Base-by-base conservation (phyloP, 345 rosid species). In the Cochlearia excelsa region DNA sequence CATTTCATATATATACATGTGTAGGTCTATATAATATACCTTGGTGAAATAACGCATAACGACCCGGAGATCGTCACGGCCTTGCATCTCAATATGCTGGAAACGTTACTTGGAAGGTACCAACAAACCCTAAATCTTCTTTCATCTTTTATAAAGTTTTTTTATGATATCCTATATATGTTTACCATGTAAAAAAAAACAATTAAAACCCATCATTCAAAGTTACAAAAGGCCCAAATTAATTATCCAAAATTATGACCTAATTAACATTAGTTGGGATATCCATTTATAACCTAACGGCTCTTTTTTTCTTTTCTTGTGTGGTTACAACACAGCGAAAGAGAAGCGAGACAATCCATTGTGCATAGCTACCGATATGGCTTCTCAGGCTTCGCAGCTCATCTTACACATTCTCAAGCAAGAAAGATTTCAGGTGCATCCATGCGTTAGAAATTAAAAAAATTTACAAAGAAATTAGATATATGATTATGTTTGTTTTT, bases 361-460 rank as follows among this genome's bases (percentile, higher is more conserved):
- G 71, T 85, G 47, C 77, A 85, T 58, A 82, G 82, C 72, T 85
- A 81, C 74, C 71, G 68, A 43, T 84, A 85, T 73, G 84, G 83
- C 47, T 81, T 85, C 67, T 82, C 86, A 1, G 88, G 86, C 28
- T 85, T 85, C 57, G 88, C 92, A 9, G 88, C 83, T 10, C 73
- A 81, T 74, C 80, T 85, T 41, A 78, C 87, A 1, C 78, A 72
- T 53, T 61, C 67, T 30, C 82, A 80, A 69, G 85, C 79, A 0
- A 75, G 77, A 1, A 73, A 70, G 47, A 63, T 83, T 23, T 63
- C 82, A 1, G 78, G 84, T 82, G n/a, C n/a, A n/a, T n/a, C n/a
- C n/a, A n/a, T n/a, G n/a, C 35, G 35, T 3, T 33, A 33, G 3
- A 33, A 5, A n/a, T n/a, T 33, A 33, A 33, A 33, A 33, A 33